Conservation (phyloP, 192 early-diverging fungal genomes). For the Hyaloraphidium curvatum region DNA sequence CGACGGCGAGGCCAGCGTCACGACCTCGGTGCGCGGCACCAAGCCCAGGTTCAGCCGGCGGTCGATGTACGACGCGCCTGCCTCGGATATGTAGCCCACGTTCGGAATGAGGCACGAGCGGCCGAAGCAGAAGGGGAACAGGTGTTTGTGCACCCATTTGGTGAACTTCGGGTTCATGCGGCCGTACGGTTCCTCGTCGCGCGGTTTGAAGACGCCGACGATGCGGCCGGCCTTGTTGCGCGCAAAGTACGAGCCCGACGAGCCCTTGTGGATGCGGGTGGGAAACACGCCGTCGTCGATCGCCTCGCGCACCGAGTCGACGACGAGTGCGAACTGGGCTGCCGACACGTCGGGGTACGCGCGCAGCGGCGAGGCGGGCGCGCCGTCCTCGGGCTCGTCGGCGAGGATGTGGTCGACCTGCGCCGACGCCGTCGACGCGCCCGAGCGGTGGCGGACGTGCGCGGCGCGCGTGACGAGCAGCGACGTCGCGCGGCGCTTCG, state of each 20-base stretch:
- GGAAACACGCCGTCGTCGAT: slow-evolving; percentile 1
- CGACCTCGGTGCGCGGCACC: slow-evolving; percentile 66
- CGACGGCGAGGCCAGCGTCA: slow-evolving; percentile 41
- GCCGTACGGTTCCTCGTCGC: slow-evolving; percentile 43
- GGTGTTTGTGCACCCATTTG: slow-evolving; percentile 75
- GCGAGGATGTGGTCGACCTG: too few species aligned
- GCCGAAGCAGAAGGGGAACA: slow-evolving; percentile 74
- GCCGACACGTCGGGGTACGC: too few species aligned
- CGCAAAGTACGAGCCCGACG: slow-evolving; percentile 84
- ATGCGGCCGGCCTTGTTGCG: slow-evolving; percentile 46
- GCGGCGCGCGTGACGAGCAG: too few species aligned
- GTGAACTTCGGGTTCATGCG: slow-evolving; percentile 60
- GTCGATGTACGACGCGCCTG: slow-evolving; percentile 68
- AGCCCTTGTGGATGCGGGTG: slow-evolving; percentile 44
- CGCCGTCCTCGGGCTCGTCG: too few species aligned
- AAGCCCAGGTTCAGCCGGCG: slow-evolving; percentile 49
- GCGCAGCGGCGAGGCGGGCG: too few species aligned
- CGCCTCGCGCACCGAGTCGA: not conserved
- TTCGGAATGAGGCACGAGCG: slow-evolving; percentile 52
- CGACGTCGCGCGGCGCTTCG: too few species aligned
- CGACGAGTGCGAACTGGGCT: slow-evolving; percentile 1
- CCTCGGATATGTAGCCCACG: slow-evolving; percentile 71
- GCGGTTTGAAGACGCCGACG: slow-evolving; percentile 78
- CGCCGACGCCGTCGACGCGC: too few species aligned
- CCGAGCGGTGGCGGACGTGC: too few species aligned